Base-by-base conservation (phyloP, 2,329 filamentous ascomycete species). In the Penicillium sp. region DNA sequence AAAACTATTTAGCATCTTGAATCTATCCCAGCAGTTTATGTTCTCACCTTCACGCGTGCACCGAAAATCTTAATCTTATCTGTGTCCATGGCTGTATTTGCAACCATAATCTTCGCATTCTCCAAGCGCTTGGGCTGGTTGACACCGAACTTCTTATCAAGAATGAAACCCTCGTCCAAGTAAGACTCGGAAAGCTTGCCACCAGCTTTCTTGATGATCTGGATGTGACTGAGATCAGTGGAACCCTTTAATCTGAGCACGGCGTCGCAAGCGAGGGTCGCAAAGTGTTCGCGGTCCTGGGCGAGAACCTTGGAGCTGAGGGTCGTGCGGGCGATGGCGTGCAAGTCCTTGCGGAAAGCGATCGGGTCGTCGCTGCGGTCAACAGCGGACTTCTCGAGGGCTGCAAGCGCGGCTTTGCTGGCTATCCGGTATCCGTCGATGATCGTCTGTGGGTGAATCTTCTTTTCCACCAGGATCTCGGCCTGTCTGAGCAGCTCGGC, bases 41-140 rank as follows among this genome's bases (percentile, higher is more conserved):
- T 14, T 18, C 18, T 23, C 7, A 58, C 56, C 83, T 97, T 97
- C 68, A 99, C 91, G 59, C 93, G 86, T 16, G 94, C 94, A 62
- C 94, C 94, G 68, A 99, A 99, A 68, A 99, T 97, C 83, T 99
- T 99, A 79, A 99, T 90, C 82, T 99, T 99, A 79, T 99, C 94
- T 35, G 94, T 99, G 76, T 99, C 94, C 94, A 99, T 99, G 12
- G 92, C 89, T 9, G 94, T 99, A 79, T 99, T 99, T 62, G 94
- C 94, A 21, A 99, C 90, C 56, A 99, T 78, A 63, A 99, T 99
- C 81, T 97, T 99, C 64, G 93, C 94, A 74, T 99, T 97, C 75
- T 97, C 93, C 68, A 99, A 81, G 58, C 91, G 83, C 82, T 97
- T 97, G 55, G 94, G 94, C 76, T 99, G 94, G 80, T 97, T 97